phyloP scores from a whole-genome alignment of 768 basidiomycete genomes.

The Leccinum boreale region DNA sequence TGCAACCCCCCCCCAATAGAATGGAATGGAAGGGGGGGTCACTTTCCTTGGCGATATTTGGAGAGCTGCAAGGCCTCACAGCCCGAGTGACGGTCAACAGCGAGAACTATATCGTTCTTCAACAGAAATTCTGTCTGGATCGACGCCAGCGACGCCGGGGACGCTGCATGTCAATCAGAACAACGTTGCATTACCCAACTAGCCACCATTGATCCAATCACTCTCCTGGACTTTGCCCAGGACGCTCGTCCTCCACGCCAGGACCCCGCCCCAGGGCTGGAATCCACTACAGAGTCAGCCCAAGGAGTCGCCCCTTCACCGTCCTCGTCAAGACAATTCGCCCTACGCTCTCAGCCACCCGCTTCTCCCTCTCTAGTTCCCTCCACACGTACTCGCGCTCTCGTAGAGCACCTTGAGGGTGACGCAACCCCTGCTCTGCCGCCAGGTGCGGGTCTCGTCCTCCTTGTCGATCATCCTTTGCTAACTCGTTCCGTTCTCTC shows the following conservation, averaged over 20 bases:
- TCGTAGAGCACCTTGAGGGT: constrained; percentile 53
- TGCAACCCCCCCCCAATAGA: constrained; percentile 16
- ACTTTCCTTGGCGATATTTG: constrained; percentile 20
- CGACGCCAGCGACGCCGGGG: constrained; percentile 20
- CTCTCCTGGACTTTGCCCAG: constrained; percentile 25
- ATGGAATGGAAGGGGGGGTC: constrained; percentile 23
- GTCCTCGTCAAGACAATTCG: constrained; percentile 26
- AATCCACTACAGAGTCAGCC: constrained; percentile 35
- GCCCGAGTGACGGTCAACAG: constrained; percentile 20
- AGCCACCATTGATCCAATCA: constrained; percentile 68
- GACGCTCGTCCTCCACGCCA: constrained; percentile 10
- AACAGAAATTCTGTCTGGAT: constrained; percentile 18
- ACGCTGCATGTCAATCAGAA: constrained; percentile 26
- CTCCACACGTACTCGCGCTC: constrained; percentile 58
- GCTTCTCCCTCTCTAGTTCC: constrained; percentile 57
- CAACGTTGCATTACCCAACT: constrained; percentile 17
- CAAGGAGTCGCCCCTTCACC: constrained; percentile 24
- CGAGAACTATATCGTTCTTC: constrained; percentile 22
- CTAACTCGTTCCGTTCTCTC: constrained; percentile 5
- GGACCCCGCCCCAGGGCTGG: constrained; percentile 46
- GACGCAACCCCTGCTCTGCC: constrained; percentile 22
- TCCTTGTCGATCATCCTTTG: neutral
- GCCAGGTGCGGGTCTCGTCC: constrained; percentile 21
- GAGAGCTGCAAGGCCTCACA: constrained; percentile 20
- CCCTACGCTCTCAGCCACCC: constrained; percentile 24